Percentiles rank a stretch among this genome's conserved stretches.
Conservation (phyloP, 305 asterid genomes). For the Plantago coronopus region DNA sequence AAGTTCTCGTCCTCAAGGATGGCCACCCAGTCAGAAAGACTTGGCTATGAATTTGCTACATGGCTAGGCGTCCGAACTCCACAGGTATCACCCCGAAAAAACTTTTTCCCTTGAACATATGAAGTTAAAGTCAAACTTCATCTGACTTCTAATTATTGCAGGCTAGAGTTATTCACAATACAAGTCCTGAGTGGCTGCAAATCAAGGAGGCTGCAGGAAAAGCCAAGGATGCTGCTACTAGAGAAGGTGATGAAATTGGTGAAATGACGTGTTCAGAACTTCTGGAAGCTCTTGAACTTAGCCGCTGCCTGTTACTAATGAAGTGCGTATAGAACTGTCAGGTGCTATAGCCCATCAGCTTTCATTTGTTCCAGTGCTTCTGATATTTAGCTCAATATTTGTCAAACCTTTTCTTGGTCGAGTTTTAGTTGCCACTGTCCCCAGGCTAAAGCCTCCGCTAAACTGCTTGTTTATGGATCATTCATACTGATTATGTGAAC, state of each 20-base stretch:
- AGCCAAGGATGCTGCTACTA: constrained; percentile 63
- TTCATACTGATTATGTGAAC: not conserved
- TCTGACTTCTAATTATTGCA: constrained; percentile 27
- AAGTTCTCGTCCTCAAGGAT: constrained; percentile 95
- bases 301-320: constrained; percentile 92
- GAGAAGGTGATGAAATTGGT: constrained; percentile 83
- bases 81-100: constrained; percentile 65
- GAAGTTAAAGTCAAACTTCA: constrained; percentile 18
- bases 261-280: constrained; percentile 95
- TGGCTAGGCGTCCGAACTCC: constrained; percentile 99
- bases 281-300: constrained; percentile 98
- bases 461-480: constrained; percentile 5
- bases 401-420: too few species aligned
- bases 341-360: constrained; percentile 24
- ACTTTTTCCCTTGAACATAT: constrained; percentile 23
- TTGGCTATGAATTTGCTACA: constrained; percentile 96
- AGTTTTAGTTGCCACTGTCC: not conserved
- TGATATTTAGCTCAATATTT: too few species aligned
- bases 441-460: not conserved
- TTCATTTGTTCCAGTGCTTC: constrained; percentile 15
- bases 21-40: constrained; percentile 99
- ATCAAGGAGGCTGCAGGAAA: constrained; percentile 92
- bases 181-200: constrained; percentile 82
- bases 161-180: constrained; percentile 90
- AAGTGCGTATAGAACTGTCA: constrained; percentile 44